These are phyloP conservation scores for Fusarium transvaalense DNA, from an alignment of 2,329 filamentous ascomycete species.

Conservation along the genomic window DNA sequence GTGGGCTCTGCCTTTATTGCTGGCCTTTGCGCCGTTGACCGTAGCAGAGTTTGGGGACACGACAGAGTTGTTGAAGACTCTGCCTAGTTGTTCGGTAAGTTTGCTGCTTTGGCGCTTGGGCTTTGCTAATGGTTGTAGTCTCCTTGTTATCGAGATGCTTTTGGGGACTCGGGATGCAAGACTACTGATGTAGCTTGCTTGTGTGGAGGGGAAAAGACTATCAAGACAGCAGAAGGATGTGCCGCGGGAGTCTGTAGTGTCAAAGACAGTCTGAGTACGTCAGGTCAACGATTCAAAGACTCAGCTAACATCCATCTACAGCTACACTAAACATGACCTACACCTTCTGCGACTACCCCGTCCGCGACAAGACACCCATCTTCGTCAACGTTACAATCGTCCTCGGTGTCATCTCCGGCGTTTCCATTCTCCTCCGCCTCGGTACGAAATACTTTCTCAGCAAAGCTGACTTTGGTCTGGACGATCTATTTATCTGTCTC, in stretches of 20 bases:
- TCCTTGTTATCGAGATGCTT: conserved; percentile 16
- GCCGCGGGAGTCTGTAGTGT: conserved; percentile 15
- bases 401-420: conserved; percentile 51
- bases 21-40: conserved; percentile 35
- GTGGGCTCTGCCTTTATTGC: conserved; percentile 42
- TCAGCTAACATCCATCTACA: neutral
- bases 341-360: conserved; percentile 31
- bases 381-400: conserved; percentile 35
- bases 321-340: conserved; percentile 30
- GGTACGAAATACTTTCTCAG: conserved; percentile 45
- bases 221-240: conserved; percentile 31
- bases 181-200: conserved; percentile 40
- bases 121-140: conserved; percentile 26
- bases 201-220: conserved; percentile 39
- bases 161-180: conserved; percentile 28
- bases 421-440: conserved; percentile 54
- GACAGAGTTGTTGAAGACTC: conserved; percentile 26
- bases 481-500: conserved; percentile 49
- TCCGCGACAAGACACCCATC: conserved; percentile 20
- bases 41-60: conserved; percentile 27
- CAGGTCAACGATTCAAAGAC: accelerated
- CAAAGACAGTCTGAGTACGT: conserved; percentile 27
- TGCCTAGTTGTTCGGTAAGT: conserved; percentile 43
- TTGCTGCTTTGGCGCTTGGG: neutral
- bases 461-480: conserved; percentile 49